Conservation (phyloP, 2,329 filamentous ascomycete species). For the Pseudopithomyces chartarum region DNA sequence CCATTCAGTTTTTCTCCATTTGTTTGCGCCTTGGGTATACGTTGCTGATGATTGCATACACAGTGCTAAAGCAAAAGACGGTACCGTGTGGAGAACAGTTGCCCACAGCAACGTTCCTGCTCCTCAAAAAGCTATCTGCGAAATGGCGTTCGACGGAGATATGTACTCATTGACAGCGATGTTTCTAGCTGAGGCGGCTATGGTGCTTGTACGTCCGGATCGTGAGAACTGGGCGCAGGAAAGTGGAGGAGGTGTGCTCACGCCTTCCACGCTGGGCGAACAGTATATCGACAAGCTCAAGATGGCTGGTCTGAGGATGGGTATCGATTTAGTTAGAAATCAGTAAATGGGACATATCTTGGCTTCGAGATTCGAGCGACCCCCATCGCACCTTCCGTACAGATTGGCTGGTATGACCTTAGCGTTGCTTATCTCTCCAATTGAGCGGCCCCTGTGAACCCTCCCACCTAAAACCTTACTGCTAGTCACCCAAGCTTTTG, state of each 20-base stretch:
- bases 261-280: conserved; percentile 71
- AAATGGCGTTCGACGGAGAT: conserved; percentile 1
- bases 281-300: conserved; percentile 60
- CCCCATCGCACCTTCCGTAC: no score
- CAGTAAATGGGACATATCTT: no score
- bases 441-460: no score
- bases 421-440: no score
- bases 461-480: no score
- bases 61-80: conserved; percentile 1
- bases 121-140: neutral
- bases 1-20: neutral
- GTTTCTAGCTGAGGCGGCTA: conserved; percentile 3
- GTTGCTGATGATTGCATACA: neutral
- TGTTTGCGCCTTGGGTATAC: neutral
- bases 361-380: no score
- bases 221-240: conserved; percentile 42
- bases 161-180: conserved; percentile 10
- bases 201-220: conserved; percentile 9
- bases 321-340: neutral
- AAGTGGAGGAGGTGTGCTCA: conserved; percentile 69
- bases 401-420: no score
- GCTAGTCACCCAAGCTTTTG: no score
- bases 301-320: neutral
- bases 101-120: neutral
- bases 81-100: conserved; percentile 1